Base-by-base conservation (phyloP, 768 basidiomycete genomes). In the Leccinum subtestaceum region DNA sequence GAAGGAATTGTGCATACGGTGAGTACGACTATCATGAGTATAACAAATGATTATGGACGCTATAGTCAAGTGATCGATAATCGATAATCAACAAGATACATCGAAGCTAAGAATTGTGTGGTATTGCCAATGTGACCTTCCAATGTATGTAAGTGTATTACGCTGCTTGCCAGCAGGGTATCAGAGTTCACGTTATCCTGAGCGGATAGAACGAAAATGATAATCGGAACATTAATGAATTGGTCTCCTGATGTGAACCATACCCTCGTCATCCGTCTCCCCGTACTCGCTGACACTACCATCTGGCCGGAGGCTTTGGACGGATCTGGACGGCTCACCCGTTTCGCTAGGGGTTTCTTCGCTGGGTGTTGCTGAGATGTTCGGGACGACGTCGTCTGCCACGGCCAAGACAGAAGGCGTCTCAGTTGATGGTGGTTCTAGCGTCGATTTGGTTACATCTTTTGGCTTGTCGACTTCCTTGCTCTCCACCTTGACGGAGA, bases 241-340 rank as follows among this genome's bases (percentile, higher is more conserved):
- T 10, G 89, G 89, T 58, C 86, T 80, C 43, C 84, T 87, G 53
- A 93, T 85, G 29, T 92, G 70, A 59, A 93, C 82, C 86, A 92
- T 86, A 6, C 88, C 91, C 66, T 93, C 91, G 58, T 93, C 91
- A 69, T 93, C 91, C 40, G 90, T 92, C 65, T 91, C 89, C 23
- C 86, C 87, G 61, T 81, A 81, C 68, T 86, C 86, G 62, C 87
- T 90, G 64, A 85, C 82, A 60, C 87, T 90, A 47, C 77, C 75
- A 32, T 79, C 76, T 40, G 73, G 75, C 27, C 71, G 75, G 53
- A 79, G 74, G 61, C 72, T 78, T 60, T 70, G 55, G 60, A 67
- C 23, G 63, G 73, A 61, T 69, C 49, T 64, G 29, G 60, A 66
- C 46, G 60, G 64, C 23, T 59, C 72, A 56, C 60, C 71, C 60